Base-by-base conservation (phyloP, 1,139 yeast species). In the Casaregolazyma suthepensis region DNA sequence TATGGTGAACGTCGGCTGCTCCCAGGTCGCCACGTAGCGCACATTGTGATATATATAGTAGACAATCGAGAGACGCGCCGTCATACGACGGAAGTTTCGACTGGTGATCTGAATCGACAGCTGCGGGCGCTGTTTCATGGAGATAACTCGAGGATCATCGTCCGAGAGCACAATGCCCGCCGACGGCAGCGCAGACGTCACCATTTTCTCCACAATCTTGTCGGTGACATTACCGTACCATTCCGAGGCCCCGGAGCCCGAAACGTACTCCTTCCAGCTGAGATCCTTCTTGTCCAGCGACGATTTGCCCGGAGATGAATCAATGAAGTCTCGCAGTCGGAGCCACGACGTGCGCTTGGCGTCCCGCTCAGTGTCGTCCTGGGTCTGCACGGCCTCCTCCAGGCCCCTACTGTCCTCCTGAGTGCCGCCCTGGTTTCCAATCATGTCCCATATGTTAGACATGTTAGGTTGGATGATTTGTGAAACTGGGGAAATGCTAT, bases 91-190 rank as follows among this genome's bases (percentile, higher is more conserved):
- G 55, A 87, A 79, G 66, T 89, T 87, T 57, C 76, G 79, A 45
- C 89, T 80, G 85, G 87, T 85, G 10, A 78, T 62, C 46, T 80
- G 87, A 51, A 87, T 81, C 26, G 89, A 83, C 40, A 89, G 71
- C 17, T 81, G 80, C 0, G 96, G 94, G 51, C 95, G 69, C 18
- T 74, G 68, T 57, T 80, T 80, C 56, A 87, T 89, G 59, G 79
- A 77, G 52, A 74, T 78, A 22, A 81, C 71, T 55, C 94, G 68
- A 19, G 75, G 77, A 22, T 52, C 56, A 29, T 55, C 60, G 12
- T 61, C 65, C 17, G 66, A 74, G 2, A 70, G 67, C 26, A 66
- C 56, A 51, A 74, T 74, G 2, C 81, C 55, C 10, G 84, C 75
- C 4, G 85, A 76, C 0, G 95, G 94, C 38, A 87, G 71, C 4